Base-by-base conservation (phyloP, 2,329 filamentous ascomycete species). In the Phyllosticta capitalensis region DNA sequence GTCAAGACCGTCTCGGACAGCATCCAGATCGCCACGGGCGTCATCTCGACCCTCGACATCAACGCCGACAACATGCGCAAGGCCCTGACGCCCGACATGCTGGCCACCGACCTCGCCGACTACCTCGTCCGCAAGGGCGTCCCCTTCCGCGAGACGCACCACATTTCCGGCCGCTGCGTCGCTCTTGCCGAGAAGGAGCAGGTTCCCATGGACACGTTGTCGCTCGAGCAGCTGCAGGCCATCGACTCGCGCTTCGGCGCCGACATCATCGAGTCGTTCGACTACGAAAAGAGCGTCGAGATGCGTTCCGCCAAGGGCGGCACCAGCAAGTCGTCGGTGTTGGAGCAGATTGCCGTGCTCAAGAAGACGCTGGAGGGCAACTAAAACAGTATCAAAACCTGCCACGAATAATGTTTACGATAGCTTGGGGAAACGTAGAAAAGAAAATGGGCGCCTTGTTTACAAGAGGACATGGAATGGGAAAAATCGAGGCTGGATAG, bases 251-350 rank as follows among this genome's bases (percentile, higher is more conserved):
- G 88, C 55, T 89, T 95, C 64, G 85, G 82, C 28, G 79, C 85
- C 61, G 89, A 94, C 69, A 83, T 95, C 49, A 73, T 81, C 53
- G 76, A 83, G 54, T 83, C 83, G 24, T 88, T 96, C 69, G 82
- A 95, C 74, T 95, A 94, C 68, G 86, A 95, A 75, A 83, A 83
- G 64, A 89, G 86, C 62, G 89, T 95, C 6, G 90, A 96, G 79
- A 81, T 87, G 77, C 84, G 87, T 68, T 82, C 84, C 50, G 86
- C 89, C 2, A 85, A 84, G 65, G 91, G 90, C 22, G 89, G 90
- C 26, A 94, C 89, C 22, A 91, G 88, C 76, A 85, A 82, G 75
- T 81, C 80, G 12, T 81, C 82, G 22, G 86, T 88, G 6, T 67
- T 82, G 64, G 80, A 86, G 74, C 85, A 89, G 75, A 80, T 88